These are phyloP conservation scores for Trichophyton equinum DNA, from an alignment of 2,329 filamentous ascomycete species.

Conservation along the genomic window DNA sequence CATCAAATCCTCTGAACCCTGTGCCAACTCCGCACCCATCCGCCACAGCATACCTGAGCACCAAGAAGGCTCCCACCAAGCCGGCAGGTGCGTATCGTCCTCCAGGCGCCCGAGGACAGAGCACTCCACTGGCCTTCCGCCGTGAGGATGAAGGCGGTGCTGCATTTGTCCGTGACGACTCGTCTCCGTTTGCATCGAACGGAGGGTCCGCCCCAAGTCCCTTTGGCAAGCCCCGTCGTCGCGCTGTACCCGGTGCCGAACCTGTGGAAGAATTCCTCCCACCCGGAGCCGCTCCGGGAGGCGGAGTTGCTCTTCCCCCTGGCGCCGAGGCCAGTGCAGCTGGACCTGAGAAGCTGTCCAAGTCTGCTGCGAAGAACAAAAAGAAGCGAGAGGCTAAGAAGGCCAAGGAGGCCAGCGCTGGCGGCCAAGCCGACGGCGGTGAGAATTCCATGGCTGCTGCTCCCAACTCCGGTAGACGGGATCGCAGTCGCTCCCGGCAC, in stretches of 20 bases:
- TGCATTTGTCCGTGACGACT: conserved; percentile 70
- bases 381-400: conserved; percentile 96
- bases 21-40: conserved; percentile 71
- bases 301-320: conserved; percentile 52
- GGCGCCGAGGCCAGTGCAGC: conserved; percentile 39
- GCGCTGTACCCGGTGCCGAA: conserved; percentile 79
- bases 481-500: conserved; percentile 40
- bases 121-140: conserved; percentile 88
- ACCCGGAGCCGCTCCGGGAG: conserved; percentile 56
- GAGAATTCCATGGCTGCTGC: conserved; percentile 4
- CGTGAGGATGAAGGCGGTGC: conserved; percentile 93
- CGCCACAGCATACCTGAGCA: conserved; percentile 67
- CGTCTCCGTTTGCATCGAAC: conserved; percentile 34
- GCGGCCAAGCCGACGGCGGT: conserved; percentile 24
- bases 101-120: conserved; percentile 77
- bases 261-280: conserved; percentile 50
- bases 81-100: conserved; percentile 94
- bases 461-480: conserved; percentile 48
- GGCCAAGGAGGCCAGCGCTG: conserved; percentile 52
- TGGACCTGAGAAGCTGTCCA: conserved; percentile 59
- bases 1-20: conserved; percentile 57
- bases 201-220: conserved; percentile 47
- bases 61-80: conserved; percentile 88
- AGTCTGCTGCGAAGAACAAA: conserved; percentile 88
- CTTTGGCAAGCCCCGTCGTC: conserved; percentile 62